phyloP scores from a whole-genome alignment of 495 filamentous ascomycete genomes.

The Letharia columbiana region DNA sequence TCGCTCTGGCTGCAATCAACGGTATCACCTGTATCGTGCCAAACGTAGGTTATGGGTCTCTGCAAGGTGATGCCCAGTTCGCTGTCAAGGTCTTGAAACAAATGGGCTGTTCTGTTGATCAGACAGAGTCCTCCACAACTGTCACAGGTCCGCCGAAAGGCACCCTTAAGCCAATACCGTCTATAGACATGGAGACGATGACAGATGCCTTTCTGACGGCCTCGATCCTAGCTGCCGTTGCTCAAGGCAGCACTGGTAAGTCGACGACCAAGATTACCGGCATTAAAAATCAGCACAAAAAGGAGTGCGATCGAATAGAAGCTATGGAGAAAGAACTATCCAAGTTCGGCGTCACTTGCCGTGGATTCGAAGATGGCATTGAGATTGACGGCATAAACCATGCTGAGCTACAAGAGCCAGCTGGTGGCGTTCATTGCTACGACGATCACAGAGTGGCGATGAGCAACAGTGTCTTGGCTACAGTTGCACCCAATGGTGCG shows the following conservation, averaged over 20 bases:
- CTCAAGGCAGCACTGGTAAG: conserved; percentile 45
- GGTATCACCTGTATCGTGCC: conserved; percentile 92
- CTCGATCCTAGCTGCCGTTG: conserved; percentile 85
- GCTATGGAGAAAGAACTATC: conserved; percentile 94
- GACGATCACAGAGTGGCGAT: conserved; percentile 98
- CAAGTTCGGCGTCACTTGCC: conserved; percentile 87
- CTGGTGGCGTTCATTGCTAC: conserved; percentile 76
- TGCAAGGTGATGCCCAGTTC: conserved; percentile 94
- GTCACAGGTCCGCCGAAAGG: conserved; percentile 80
- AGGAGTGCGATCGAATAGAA: conserved; percentile 94
- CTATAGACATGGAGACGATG: conserved; percentile 98
- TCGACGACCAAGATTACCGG: conserved; percentile 76
- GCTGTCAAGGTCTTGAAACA: conserved; percentile 81
- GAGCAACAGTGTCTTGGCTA: conserved; percentile 89
- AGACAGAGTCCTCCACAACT: conserved; percentile 79
- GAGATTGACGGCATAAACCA: conserved; percentile 65
- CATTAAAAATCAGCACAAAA: conserved; percentile 98
- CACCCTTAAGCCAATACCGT: conserved; percentile 55
- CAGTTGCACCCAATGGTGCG: conserved; percentile 63
- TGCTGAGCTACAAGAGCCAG: conserved; percentile 50
- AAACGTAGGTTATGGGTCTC: conserved; percentile 83
- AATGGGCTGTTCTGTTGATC: conserved; percentile 89
- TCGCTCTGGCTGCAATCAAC: conserved; percentile 89
- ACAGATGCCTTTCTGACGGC: conserved; percentile 97
- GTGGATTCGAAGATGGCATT: conserved; percentile 87